Base-by-base conservation (phyloP, 768 basidiomycete species). In the Brasilioporus rufonigricans region DNA sequence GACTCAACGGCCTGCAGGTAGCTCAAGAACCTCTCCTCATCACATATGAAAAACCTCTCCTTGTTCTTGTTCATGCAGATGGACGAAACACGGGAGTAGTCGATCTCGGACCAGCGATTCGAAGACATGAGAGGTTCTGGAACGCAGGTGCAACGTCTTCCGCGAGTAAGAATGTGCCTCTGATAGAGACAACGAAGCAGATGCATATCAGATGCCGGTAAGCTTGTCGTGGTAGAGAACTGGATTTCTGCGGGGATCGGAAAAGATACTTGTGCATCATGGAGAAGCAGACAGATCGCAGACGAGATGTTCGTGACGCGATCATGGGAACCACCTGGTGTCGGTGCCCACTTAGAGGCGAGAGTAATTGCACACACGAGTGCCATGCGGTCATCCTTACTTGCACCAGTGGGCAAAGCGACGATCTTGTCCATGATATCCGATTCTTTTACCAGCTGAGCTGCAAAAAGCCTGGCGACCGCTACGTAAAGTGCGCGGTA, bases 271-370 rank as follows among this genome's bases (percentile, higher is more conserved):
- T 76, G 73, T 0, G 69, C 61, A 4, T 72, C 66, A 57, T 78
- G 77, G 14, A 90, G 72, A 46, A 85, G 75, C 16, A 80, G 70
- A 14, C 75, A 71, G 41, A 90, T 78, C 35, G 86, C 86, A 0
- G 87, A 84, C 5, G 82, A 67, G 58, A 90, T 82, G 65, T 85
- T 84, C 3, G 83, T 84, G 52, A 77, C 72, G 11, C 80, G 76
- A 61, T 89, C 88, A 52, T 88, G 87, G 4, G 82, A 75, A 4
- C 74, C 71, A 4, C 67, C 75, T 13, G 83, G 81, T 2, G 81
- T 80, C 0, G 88, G 87, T 0, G 86, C 86, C 87, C 87, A 90
- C 66, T 89, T 91, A 1, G 77, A 77, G 1, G 79, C 85, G 16
- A 87, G 77, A 8, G 80, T 80, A 19, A 89, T 70, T 31, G 56